A percentile compares a stretch with the other conserved stretches of the same genome.
Evolutionary conservation across 805 yeast species (phyloP).

Genomic region (Saturnispora silvae): DNA sequence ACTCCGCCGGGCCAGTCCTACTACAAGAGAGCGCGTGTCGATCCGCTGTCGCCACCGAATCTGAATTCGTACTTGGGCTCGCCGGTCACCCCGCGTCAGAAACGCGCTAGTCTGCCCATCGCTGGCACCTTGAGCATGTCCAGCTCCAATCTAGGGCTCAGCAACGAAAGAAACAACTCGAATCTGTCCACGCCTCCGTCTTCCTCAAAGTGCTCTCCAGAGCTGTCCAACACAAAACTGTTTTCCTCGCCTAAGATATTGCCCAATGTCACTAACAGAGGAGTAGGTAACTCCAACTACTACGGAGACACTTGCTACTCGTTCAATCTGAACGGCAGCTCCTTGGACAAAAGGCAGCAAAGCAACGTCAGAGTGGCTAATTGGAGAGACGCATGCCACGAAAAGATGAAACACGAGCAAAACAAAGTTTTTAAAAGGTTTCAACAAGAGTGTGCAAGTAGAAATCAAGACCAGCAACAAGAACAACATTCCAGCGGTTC

Average conservation of each 20-base stretch:
- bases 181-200: constrained; percentile 3
- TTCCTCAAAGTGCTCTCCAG: constrained; percentile 14
- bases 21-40: constrained; percentile 21
- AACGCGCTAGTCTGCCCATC: background rate
- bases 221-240: constrained; percentile 5
- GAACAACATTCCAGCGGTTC: background rate
- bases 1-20: constrained; percentile 10
- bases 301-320: constrained; percentile 31
- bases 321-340: constrained; percentile 19
- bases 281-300: constrained; percentile 11
- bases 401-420: constrained; percentile 33
- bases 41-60: constrained; percentile 22
- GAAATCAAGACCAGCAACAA: constrained; percentile 8
- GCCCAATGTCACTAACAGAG: no score
- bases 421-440: constrained; percentile 30
- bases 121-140: background rate
- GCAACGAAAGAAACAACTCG: background rate
- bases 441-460: constrained; percentile 26
- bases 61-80: constrained; percentile 7
- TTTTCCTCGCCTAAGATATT: no score
- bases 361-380: constrained; percentile 28
- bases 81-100: constrained; percentile 18
- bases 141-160: background rate
- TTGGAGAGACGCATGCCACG: constrained; percentile 34
- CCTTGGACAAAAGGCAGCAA: constrained; percentile 16